Conservation (phyloP, 2,329 filamentous ascomycete species). For the Ophiostoma pallidulum region DNA sequence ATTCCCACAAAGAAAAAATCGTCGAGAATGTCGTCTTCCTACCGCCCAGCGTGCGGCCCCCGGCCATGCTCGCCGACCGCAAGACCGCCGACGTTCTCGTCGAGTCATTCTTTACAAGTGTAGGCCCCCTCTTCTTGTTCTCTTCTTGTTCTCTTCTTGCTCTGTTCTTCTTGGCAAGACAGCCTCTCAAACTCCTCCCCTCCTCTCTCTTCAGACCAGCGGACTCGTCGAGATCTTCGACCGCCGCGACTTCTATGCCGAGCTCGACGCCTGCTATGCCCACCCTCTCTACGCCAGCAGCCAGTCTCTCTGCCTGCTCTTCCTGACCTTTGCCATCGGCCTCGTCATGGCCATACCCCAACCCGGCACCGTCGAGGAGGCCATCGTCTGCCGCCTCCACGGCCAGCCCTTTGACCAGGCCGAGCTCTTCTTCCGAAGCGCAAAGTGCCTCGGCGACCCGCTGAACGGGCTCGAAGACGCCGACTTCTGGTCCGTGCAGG, state of each 20-base stretch:
- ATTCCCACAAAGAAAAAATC: conserved; percentile 47
- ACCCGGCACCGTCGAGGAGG: conserved; percentile 39
- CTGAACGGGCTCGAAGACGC: conserved; percentile 47
- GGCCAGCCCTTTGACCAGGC: conserved; percentile 40
- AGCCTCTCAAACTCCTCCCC: conserved; percentile 13
- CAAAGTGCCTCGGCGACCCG: conserved; percentile 40
- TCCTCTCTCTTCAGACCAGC: conserved; percentile 40
- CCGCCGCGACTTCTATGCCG: conserved; percentile 36
- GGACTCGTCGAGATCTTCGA: conserved; percentile 54
- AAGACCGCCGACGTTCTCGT: conserved; percentile 41
- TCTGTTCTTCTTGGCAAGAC: too few relatives aligned
- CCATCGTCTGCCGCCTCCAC: conserved; percentile 41
- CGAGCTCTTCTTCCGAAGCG: conserved; percentile 54
- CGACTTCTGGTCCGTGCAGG: conserved; percentile 57
- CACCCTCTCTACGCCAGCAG: conserved; percentile 41
- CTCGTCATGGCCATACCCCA: conserved; percentile 46
- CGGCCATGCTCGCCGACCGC: conserved; percentile 46
- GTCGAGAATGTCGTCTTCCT: conserved; percentile 43
- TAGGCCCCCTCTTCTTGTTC: too few relatives aligned
- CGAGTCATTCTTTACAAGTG: conserved; percentile 52
- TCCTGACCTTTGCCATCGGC: conserved; percentile 54
- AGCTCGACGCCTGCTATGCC: conserved; percentile 43
- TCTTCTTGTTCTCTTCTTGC: too few relatives aligned
- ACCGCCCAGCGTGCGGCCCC: conserved; percentile 35
- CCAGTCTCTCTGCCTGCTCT: conserved; percentile 48